Evolutionary conservation across 805 yeast species (phyloP), one percentile per base, ranked within the genome.

Genomic region (Kazachstania kunashirensis): DNA sequence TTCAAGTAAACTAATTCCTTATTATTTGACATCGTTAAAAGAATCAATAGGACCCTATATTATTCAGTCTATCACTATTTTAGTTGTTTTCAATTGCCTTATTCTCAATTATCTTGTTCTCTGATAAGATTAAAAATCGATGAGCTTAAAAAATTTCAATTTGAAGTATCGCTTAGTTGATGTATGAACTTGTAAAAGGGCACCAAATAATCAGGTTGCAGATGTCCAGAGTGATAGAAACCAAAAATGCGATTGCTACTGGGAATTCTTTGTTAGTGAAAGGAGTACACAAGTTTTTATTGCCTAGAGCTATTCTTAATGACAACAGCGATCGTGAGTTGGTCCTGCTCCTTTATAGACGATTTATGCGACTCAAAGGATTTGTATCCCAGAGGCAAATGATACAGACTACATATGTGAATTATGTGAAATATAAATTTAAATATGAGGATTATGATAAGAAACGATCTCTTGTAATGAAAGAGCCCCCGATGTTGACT

Each of bases 381-480:
- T 49, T 56, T 17, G 27, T 59, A 4, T 55, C 61, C 1, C 44
- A 42, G 14, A 43, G 52, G n/a, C 36, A 32, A 14, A 50, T 49
- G 53, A 47, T 57, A 0, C 42, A 39, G 38, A 37, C 42, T 4
- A 51, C 56, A 0, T 59, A 55, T 35, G 42, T 39, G 3, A 47
- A 47, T 2, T 59, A 59, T 33, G 30, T 59, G 7, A 39, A 51
- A 15, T 50, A 51, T 30, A 59, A 57, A 40, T 57, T 50, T 31
- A 48, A 30, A 23, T 33, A 41, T 11, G 63, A 58, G 38, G 40
- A 57, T 36, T 55, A 49, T 36, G 39, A 34, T 6, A 28, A 43
- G 33, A 55, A 52, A 36, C 37, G 52, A 23, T 30, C 33, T 1
- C 24, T 45, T 7, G 42, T 52, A 10, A 27, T 49, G 11, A 29